These are phyloP conservation scores for Euphorbia corollata DNA, from an alignment of 441 rosid species.

Conservation along the genomic window DNA sequence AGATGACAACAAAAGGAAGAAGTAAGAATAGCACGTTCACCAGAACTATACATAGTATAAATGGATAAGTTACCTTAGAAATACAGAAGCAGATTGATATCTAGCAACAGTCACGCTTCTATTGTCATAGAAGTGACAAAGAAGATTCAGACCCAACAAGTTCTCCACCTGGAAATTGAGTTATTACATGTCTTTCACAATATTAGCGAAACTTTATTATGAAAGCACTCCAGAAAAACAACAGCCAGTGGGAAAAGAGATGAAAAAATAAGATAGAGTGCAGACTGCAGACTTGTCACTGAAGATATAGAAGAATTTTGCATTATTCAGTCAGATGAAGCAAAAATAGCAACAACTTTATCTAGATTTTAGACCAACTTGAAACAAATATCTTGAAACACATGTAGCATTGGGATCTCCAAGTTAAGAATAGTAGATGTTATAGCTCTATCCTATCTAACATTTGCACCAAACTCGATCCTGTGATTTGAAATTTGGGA, in stretches of 20 bases:
- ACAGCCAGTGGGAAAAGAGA: neutral
- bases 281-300: neutral
- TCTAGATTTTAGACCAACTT: neutral
- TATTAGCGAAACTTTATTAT: neutral
- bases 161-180: conserved; percentile 65
- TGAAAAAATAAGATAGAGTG: neutral
- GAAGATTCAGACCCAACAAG: conserved; percentile 62
- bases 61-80: conserved; percentile 48
- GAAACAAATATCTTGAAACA: conserved; percentile 5
- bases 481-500: neutral
- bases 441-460: neutral
- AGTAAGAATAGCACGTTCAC: neutral
- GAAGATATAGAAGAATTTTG: neutral
- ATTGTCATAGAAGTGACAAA: conserved; percentile 49
- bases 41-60: conserved; percentile 3
- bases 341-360: conserved; percentile 3
- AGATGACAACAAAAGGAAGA: neutral
- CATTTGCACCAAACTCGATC: neutral
- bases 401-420: neutral
- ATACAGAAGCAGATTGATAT: conserved; percentile 63
- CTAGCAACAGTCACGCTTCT: conserved; percentile 53
- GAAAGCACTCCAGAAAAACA: neutral
- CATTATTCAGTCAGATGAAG: neutral
- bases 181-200: conserved; percentile 13
- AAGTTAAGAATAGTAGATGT: neutral